Evolutionary conservation across 2,329 filamentous ascomycete genomes (phyloP), one percentile per base, ranked within the genome.

Genomic region (Madurella fahalii): DNA sequence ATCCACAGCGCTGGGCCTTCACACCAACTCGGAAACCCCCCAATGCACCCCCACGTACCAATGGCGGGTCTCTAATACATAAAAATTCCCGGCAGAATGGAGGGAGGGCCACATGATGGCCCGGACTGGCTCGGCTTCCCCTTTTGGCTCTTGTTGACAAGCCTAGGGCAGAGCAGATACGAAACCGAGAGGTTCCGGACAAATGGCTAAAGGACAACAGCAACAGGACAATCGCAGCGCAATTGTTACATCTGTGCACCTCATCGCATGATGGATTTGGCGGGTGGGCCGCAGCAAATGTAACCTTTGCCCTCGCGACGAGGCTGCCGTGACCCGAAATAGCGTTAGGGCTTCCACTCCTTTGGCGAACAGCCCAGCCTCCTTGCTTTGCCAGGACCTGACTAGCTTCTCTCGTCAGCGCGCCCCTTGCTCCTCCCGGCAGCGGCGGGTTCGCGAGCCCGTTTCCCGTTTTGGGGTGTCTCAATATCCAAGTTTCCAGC

Each of bases 211-310:
- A 25, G 25, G 25, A 7, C 25, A 25, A 25, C 25, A 25, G 7
- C 25, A 25, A 4, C 25, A 25, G 25, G 25, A 7, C 25, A 7
- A 25, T 25, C 4, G 40, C 16, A 18, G 40, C 1, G 40, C 12
- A 12, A 41, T 32, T 31, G 37, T 34, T 39, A 31, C 16, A 16
- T 40, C 46, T 37, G 40, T 53, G 52, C 52, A n/a, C n/a, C n/a
- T n/a, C n/a, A 41, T 49, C 45, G 40, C n/a, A 32, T 34, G 32
- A 44, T 25, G 3, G 25, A 25, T 40, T 40, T 31, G 1, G 11
- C 30, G 13, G 8, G 47, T 48, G 48, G 44, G 44, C 43, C 48
- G 48, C 53, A 51, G 25, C 40, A 51, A 54, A 55, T 55, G 53
- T 48, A 42, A 34, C 25, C 40, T 34, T 34, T 20, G 34, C 13